Evolutionary conservation across 768 basidiomycete species (phyloP).

Genomic region (Cyathus striatus): DNA sequence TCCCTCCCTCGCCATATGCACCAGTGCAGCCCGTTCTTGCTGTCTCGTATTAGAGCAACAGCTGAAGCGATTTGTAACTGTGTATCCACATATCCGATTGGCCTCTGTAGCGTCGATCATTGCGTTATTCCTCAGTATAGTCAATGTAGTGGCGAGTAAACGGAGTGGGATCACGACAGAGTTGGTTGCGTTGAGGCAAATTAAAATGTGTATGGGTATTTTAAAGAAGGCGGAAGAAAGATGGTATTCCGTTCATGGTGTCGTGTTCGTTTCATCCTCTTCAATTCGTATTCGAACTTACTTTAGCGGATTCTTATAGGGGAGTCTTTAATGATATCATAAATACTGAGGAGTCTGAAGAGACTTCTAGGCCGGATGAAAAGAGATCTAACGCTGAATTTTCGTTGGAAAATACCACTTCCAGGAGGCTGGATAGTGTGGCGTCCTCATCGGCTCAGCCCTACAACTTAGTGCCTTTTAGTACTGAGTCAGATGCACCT

Average conservation of each 20-base stretch:
- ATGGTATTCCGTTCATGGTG: neutral
- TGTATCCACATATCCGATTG: neutral
- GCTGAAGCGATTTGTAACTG: conserved; percentile 14
- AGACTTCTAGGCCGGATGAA: neutral
- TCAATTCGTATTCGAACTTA: no score
- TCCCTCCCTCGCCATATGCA: conserved; percentile 51
- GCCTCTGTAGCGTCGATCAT: neutral
- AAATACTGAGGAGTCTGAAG: neutral
- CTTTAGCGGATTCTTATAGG: no score
- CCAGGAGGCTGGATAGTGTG: no score
- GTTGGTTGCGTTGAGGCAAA: neutral
- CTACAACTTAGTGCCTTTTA: no score
- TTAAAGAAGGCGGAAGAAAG: neutral
- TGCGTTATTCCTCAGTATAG: neutral
- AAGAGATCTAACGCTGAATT: no score
- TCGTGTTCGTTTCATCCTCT: neutral
- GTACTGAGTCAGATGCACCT: no score
- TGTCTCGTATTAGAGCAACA: conserved; percentile 53
- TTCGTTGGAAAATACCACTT: no score
- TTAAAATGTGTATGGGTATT: neutral
- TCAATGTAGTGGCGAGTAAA: neutral
- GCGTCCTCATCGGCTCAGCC: no score
- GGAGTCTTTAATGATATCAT: neutral
- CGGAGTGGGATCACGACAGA: neutral
- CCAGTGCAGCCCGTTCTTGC: conserved; percentile 58